A percentile compares a stretch with the other conserved stretches of the same genome.
phyloP scores from a whole-genome alignment of 164 flowering plant genomes.

The Hamamelis virginiana region DNA sequence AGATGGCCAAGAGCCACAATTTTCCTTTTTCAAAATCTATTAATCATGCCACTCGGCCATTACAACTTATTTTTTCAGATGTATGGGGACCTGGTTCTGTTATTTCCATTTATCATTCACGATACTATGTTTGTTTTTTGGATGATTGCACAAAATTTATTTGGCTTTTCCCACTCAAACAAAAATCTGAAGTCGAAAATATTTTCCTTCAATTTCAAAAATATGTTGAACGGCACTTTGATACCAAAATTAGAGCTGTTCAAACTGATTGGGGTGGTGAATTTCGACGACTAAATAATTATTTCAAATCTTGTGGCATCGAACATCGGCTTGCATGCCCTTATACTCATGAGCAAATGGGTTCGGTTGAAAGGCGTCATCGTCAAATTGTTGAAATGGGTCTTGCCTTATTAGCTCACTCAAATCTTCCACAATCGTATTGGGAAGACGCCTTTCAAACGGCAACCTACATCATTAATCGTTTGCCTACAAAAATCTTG shows the following conservation, averaged over 20 bases:
- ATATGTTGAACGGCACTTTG: background rate
- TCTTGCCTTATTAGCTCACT: background rate
- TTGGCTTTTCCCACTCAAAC: no score
- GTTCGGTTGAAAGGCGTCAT: background rate
- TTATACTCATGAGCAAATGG: background rate
- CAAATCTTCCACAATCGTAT: background rate
- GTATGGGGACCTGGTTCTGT: background rate
- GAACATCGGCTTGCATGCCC: background rate
- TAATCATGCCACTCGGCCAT: no score
- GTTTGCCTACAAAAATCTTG: background rate
- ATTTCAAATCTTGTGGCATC: background rate
- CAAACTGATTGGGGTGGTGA: no score
- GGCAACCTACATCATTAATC: background rate
- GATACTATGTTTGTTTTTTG: background rate
- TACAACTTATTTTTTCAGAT: background rate
- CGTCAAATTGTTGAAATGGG: no score
- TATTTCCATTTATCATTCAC: background rate
- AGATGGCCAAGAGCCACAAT: no score
- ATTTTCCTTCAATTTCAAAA: background rate
- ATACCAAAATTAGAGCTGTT: background rate
- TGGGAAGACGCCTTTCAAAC: slow-evolving; percentile 2
- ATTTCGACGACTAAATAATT: background rate
- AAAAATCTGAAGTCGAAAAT: no score
- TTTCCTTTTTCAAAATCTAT: no score
- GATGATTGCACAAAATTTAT: background rate